Base-by-base conservation (phyloP, 1,284 basidiomycete species). In the Ceratobasidium sp. region DNA sequence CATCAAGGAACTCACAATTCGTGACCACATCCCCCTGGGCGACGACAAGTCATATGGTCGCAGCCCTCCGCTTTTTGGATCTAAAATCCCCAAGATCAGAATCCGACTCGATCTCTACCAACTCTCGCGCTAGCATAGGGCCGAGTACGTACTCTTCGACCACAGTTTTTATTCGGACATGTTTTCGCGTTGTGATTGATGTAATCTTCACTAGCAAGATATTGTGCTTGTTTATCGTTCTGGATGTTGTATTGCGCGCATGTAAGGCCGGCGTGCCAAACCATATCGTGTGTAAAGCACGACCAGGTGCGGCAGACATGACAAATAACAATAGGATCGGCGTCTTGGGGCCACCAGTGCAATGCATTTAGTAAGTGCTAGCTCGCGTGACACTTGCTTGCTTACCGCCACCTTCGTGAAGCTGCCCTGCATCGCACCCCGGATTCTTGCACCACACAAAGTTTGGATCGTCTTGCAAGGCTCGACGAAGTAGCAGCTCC, bases 201-300 rank as follows among this genome's bases (percentile, higher is more conserved):
- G 23, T 70, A 70, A 18, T 56, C 68, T 44, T 70, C 55, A 26
- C 68, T 70, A 3, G 68, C 68, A 23, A 58, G 26, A 28, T 70
- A 33, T 18, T 68, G 66, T 6, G 66, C 49, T 28, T 28, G n/a
- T 20, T 20, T 44, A 49, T 68, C 66, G 15, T 58, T 61, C 49
- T 61, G 60, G 28, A 40, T 20, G 15, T 66, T 58, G 18, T 72
- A 78, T 46, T 78, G 42, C 18, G 26, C 49, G 40, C 77, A 78
- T 15, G 77, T 78, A n/a, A 55, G 49, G 1, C 69, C 77, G 39
- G 60, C 58, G 28, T 78, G 77, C 77, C 77, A 78, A 6, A 70
- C 69, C 9, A 78, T 23, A 42, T 78, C 61, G 49, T 78, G 77
- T 40, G 33, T 55, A 26, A 69, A 64, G 23, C 77, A 78, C 1